Base-by-base conservation (phyloP, 1,139 yeast genomes). In the Hemisphaericaspora lyxosophila region DNA sequence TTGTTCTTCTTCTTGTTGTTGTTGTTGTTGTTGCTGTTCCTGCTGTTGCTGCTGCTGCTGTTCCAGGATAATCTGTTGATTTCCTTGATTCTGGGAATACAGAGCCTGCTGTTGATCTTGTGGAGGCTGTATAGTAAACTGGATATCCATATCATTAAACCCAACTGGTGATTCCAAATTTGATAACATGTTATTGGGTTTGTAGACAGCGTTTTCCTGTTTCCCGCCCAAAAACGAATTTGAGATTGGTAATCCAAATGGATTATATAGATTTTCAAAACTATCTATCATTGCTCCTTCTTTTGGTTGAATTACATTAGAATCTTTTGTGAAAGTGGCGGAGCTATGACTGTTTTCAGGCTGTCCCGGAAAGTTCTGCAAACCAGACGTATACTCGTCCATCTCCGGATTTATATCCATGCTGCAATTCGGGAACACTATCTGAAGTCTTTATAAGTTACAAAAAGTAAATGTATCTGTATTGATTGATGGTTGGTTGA, bases 111-210 rank as follows among this genome's bases (percentile, higher is more conserved):
- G 25, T 12, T 31, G 34, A 5, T 29, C 17, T 20, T 29, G 20
- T 5, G 32, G 20, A 5, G 26, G 23, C 33, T 34, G 38, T 11
- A 40, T 31, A 29, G 31, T 35, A 32, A 36, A 43, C 20, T 42
- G 43, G 24, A 43, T 28, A 41, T 40, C 43, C 31, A 41, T 37
- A 30, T 34, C 38, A 19, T 37, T 31, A 7, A 40, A 26, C 7
- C 35, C 37, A 23, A 43, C 36, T 4, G 45, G 43, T 4, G 46
- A 43, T 17, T 39, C 41, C 18, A 43, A 33, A 12, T 32, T 36
- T 12, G 39, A 11, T 7, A 36, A n/a, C 19, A 32, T 16, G n/a
- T 31, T 26, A 16, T 19, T 34, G 8, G 40, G 32, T 27, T 30
- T 34, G 26, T 28, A 38, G 3, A 23, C 25, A 4, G 18, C 15